Evolutionary conservation across 2,329 filamentous ascomycete genomes (phyloP).

Genomic region (Cryphonectria parasitica): DNA sequence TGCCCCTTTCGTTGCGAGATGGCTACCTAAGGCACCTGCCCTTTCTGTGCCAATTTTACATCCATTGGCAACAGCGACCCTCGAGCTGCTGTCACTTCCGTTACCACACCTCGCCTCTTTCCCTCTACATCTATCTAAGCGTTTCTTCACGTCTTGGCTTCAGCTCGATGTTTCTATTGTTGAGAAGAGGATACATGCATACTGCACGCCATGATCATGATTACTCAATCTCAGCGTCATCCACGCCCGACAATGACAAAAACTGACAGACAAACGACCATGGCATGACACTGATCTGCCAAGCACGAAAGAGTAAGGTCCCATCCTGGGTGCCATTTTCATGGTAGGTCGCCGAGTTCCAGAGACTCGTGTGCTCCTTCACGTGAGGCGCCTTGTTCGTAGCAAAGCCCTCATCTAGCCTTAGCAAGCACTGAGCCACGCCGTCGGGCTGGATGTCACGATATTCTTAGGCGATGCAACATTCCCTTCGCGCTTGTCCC

Average conservation of each 20-base stretch:
- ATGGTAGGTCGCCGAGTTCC: background rate
- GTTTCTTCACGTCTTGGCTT: background rate
- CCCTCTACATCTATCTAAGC: background rate
- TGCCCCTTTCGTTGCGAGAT: background rate
- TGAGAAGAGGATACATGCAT: background rate
- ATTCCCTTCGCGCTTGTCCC: constrained; percentile 1
- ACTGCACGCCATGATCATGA: background rate
- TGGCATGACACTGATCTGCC: background rate
- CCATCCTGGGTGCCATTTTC: background rate
- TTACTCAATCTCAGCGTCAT: background rate
- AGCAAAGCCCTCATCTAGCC: background rate
- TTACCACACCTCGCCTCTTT: background rate
- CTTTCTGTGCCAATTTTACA: background rate
- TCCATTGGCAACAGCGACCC: background rate
- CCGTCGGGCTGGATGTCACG: background rate
- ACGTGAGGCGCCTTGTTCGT: background rate
- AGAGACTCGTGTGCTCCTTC: background rate
- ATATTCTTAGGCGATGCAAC: background rate
- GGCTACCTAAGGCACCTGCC: background rate
- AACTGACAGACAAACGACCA: background rate
- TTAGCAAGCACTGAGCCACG: background rate
- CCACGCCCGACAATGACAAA: background rate
- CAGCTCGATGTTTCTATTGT: background rate
- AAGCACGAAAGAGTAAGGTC: background rate
- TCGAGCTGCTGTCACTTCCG: background rate